phyloP scores from a whole-genome alignment of 176 grass and related monocot genomes.

The Aegilops umbellulata region DNA sequence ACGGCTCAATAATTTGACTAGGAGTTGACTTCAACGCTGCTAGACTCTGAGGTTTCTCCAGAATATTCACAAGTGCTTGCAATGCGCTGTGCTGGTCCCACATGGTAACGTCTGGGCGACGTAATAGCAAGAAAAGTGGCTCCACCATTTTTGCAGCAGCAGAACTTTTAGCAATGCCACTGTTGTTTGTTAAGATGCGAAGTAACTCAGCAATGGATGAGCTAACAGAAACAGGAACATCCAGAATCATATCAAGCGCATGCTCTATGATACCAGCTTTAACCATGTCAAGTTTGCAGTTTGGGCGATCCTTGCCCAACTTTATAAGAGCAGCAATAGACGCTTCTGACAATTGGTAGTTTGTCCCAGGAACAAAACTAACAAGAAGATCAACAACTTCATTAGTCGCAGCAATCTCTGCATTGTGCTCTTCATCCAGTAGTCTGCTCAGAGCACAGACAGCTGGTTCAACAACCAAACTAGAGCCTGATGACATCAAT shows the following conservation, averaged over 20 bases:
- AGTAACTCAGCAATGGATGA: slow-evolving; percentile 88
- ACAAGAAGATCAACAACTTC: slow-evolving; percentile 87
- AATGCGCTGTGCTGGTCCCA: slow-evolving; percentile 91
- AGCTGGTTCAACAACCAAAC: slow-evolving; percentile 60
- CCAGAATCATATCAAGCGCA: slow-evolving; percentile 91
- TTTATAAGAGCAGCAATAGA: slow-evolving; percentile 90
- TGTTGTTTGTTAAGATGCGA: slow-evolving; percentile 97
- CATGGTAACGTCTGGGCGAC: slow-evolving; percentile 73
- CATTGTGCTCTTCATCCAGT: slow-evolving; percentile 84
- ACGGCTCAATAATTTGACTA: slow-evolving; percentile 90
- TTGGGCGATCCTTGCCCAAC: slow-evolving; percentile 89
- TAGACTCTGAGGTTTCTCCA: slow-evolving; percentile 93
- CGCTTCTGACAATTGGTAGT: slow-evolving; percentile 70
- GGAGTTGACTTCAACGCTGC: slow-evolving; percentile 75
- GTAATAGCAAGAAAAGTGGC: slow-evolving; percentile 90
- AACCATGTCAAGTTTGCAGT: slow-evolving; percentile 96
- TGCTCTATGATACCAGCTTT: slow-evolving; percentile 94
- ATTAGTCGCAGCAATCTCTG: slow-evolving; percentile 73
- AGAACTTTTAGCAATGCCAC: slow-evolving; percentile 92
- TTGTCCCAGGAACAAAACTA: slow-evolving; percentile 68
- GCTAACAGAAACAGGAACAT: slow-evolving; percentile 78
- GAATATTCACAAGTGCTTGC: slow-evolving; percentile 95
- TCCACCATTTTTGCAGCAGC: slow-evolving; percentile 91
- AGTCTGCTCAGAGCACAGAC: slow-evolving; percentile 79
- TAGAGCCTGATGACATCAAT: slow-evolving; percentile 66